phyloP scores from a whole-genome alignment of 2,329 filamentous ascomycete genomes.

The Pseudogymnoascus sp. region DNA sequence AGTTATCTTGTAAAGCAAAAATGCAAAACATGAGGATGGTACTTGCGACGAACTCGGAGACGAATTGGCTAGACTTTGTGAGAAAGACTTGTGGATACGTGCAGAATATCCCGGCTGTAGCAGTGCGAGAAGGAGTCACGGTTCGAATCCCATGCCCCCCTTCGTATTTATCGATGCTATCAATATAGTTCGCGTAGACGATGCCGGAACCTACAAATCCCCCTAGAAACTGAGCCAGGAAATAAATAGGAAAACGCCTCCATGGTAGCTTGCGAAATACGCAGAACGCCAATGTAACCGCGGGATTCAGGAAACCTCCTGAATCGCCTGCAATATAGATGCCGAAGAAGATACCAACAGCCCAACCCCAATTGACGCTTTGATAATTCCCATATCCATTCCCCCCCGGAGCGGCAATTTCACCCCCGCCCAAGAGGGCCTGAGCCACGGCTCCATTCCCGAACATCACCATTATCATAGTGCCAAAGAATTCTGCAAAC shows the following conservation, averaged over 20 bases:
- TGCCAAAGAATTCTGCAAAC: conserved; percentile 62
- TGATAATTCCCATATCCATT: conserved; percentile 25
- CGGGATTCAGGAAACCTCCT: conserved; percentile 62
- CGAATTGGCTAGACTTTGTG: conserved; percentile 60
- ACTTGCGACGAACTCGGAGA: conserved; percentile 63
- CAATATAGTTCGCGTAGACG: conserved; percentile 57
- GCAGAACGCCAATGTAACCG: conserved; percentile 64
- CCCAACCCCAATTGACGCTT: conserved; percentile 28
- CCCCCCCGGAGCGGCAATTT: conserved; percentile 18
- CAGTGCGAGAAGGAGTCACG: conserved; percentile 49
- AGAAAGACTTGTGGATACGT: conserved; percentile 64
- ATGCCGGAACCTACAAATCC: conserved; percentile 56
- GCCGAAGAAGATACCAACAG: conserved; percentile 61
- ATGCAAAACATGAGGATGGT: conserved; percentile 65
- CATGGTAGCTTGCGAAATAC: conserved; percentile 62
- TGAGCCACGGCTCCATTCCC: conserved; percentile 67
- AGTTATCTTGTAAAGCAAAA: conserved; percentile 57
- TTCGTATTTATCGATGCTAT: conserved; percentile 58
- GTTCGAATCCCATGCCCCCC: conserved; percentile 52
- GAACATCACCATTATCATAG: conserved; percentile 61
- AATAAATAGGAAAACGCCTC: conserved; percentile 63
- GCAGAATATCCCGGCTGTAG: conserved; percentile 65
- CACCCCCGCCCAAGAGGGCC: conserved; percentile 47
- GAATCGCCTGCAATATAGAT: conserved; percentile 60
- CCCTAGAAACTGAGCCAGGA: conserved; percentile 58